Evolutionary conservation across 176 grass and related monocot genomes (phyloP), one percentile per base, ranked within the genome.

Genomic region (Cenchrus purpureus): DNA sequence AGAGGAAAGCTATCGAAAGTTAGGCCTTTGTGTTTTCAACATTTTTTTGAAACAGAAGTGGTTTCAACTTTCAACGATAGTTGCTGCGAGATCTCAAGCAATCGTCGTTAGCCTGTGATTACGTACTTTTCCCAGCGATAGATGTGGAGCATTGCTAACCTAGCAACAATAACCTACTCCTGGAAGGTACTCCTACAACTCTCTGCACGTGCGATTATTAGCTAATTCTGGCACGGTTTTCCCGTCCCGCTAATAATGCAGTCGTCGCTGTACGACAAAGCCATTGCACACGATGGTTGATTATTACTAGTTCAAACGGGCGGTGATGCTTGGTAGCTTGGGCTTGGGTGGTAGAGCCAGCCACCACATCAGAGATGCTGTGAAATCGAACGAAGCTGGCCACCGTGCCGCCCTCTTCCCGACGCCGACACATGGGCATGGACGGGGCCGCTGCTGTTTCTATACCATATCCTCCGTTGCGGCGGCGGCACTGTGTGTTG

Each of bases 341-440:
- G 37, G 37, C 37, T 40, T 40, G 37, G 25, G 25, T 25, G 25
- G 25, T 25, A 25, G 25, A 25, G 25, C 25, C 25, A 25, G 25
- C 25, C 25, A 25, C 25, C 25, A 25, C 25, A 25, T 25, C 25
- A 25, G 25, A 25, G 25, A 25, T 25, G 25, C 25, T 25, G 25
- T 25, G 25, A 25, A 25, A 25, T 25, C 25, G 25, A 25, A 25
- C 25, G 25, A 25, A 25, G 25, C 25, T 25, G 25, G 25, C 25
- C 25, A 25, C 25, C 25, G 25, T 25, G 25, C 25, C 25, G 25
- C 25, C 25, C 25, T 25, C 25, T 25, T 25, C 25, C 25, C 25
- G 25, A 25, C 25, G 25, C 25, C 25, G 25, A 62, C 71, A 87
- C 72, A 42, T 61, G 86, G 63, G 29, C 67, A 22, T 52, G 53